These are phyloP conservation scores for Mycena galopus DNA, from an alignment of 768 basidiomycete species.

Conservation along the genomic window DNA sequence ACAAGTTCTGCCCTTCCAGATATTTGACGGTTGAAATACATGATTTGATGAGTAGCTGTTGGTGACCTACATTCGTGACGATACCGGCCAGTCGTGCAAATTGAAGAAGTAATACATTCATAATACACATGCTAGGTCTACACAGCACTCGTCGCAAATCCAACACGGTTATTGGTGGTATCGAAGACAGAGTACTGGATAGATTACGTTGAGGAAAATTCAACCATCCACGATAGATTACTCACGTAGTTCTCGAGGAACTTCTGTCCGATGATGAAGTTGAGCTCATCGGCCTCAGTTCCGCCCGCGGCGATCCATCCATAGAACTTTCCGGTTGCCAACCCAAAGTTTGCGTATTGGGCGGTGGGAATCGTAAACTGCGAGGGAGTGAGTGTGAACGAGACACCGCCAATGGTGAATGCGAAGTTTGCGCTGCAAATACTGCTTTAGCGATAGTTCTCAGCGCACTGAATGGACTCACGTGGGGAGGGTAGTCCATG, in stretches of 20 bases:
- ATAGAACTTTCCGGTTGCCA: background rate
- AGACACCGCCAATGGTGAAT: constrained; percentile 8
- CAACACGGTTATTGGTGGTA: constrained; percentile 13
- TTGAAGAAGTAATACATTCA: too few relatives aligned
- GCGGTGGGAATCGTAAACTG: constrained; percentile 9
- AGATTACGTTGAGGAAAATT: background rate
- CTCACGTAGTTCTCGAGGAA: constrained; percentile 17
- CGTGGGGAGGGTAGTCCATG: background rate
- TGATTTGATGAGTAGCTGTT: too few relatives aligned
- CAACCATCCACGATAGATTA: background rate
- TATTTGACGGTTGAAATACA: too few relatives aligned
- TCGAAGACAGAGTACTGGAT: constrained; percentile 14
- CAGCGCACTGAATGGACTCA: background rate
- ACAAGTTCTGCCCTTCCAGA: too few relatives aligned
- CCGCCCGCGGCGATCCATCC: constrained; percentile 5
- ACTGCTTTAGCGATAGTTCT: background rate
- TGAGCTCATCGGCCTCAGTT: background rate
- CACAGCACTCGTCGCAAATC: constrained; percentile 6
- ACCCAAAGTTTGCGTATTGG: background rate
- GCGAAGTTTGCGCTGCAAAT: constrained; percentile 3
- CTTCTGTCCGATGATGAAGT: constrained; percentile 13
- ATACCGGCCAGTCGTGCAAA: too few relatives aligned
- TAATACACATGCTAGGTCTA: background rate
- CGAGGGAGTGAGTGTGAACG: background rate
- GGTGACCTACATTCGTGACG: too few relatives aligned